Evolutionary conservation across 441 rosid genomes (phyloP).

Genomic region (Adansonia grandidieri): DNA sequence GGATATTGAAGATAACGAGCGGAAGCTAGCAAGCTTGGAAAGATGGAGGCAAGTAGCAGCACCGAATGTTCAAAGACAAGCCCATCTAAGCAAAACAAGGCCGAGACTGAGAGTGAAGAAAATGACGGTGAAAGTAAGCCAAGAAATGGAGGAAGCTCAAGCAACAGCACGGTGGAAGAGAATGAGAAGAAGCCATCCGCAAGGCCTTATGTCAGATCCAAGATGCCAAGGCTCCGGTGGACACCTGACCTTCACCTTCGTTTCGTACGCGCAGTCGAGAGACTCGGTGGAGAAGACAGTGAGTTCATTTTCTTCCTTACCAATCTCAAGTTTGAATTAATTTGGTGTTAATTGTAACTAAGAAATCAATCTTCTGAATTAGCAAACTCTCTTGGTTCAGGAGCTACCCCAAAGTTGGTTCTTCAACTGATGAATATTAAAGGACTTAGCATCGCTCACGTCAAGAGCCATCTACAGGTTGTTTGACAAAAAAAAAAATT

Average conservation of each 20-base stretch:
- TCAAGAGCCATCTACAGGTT: conserved; percentile 94
- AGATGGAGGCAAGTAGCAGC: conserved; percentile 35
- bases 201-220: conserved; percentile 86
- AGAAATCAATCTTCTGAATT: neutral
- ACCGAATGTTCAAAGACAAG: conserved; percentile 44
- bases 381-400: conserved; percentile 34
- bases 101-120: conserved; percentile 36
- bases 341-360: neutral
- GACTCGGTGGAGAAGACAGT: conserved; percentile 91
- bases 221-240: conserved; percentile 90
- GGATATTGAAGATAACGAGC: conserved; percentile 7
- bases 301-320: conserved; percentile 29
- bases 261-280: conserved; percentile 71
- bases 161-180: conserved; percentile 88
- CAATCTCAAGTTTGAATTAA: neutral
- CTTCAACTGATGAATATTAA: conserved; percentile 83
- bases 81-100: conserved; percentile 29
- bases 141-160: conserved; percentile 54
- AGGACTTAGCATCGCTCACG: conserved; percentile 93
- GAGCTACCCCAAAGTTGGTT: conserved; percentile 90
- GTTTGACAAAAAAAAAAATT: neutral
- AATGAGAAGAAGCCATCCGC: conserved; percentile 56
- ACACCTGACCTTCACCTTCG: conserved; percentile 92
- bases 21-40: conserved; percentile 14
- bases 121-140: conserved; percentile 53